Evolutionary conservation across 768 basidiomycete genomes (phyloP).

Genomic region (Tulasnella sp.): DNA sequence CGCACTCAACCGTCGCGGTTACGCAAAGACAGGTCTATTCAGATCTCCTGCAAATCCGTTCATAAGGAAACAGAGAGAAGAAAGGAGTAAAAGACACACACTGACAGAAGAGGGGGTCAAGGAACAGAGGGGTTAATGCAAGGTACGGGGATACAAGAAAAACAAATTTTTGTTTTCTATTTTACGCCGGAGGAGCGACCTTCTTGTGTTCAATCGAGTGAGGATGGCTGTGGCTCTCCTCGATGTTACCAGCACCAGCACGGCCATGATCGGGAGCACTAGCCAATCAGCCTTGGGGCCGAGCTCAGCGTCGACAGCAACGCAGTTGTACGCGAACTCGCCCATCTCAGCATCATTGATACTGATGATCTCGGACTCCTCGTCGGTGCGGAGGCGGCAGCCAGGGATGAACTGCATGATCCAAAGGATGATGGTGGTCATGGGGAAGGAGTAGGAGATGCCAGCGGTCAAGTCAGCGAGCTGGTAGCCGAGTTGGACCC

Average conservation of each 20-base stretch:
- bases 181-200: conserved; percentile 9
- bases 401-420: conserved; percentile 84
- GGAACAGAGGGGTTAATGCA: neutral
- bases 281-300: conserved; percentile 33
- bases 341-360: conserved; percentile 89
- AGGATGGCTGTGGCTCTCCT: conserved; percentile 10
- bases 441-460: conserved; percentile 65
- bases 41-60: neutral
- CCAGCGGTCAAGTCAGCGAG: conserved; percentile 69
- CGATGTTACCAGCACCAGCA: conserved; percentile 25
- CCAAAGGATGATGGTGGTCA: conserved; percentile 83
- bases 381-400: conserved; percentile 57
- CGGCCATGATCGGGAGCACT: conserved; percentile 18
- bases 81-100: neutral
- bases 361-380: conserved; percentile 57
- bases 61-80: neutral
- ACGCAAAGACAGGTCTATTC: neutral
- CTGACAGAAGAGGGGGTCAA: neutral
- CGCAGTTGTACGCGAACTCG: conserved; percentile 85
- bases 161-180: neutral
- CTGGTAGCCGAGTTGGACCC: conserved; percentile 78
- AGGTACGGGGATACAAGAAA: neutral
- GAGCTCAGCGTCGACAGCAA: conserved; percentile 61
- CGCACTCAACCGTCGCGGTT: too few species aligned
- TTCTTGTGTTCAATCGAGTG: conserved; percentile 24